phyloP scores from a whole-genome alignment of 2,329 filamentous ascomycete genomes.

The Mycogone perniciosa region DNA sequence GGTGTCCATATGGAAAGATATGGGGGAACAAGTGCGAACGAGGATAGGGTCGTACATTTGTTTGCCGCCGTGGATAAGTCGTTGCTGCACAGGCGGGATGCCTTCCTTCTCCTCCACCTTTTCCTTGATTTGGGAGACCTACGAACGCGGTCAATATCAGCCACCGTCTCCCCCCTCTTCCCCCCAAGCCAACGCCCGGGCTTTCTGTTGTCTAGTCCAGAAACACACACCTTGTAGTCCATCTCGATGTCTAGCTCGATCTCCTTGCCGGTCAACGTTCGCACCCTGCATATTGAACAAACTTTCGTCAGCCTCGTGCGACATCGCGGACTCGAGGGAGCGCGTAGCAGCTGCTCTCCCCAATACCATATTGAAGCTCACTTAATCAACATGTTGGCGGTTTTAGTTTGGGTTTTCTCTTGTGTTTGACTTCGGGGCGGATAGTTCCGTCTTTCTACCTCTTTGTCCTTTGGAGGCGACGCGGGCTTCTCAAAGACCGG shows the following conservation, averaged over 20 bases:
- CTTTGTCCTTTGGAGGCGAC: constrained; percentile 10
- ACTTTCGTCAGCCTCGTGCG: constrained; percentile 18
- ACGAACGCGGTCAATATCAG: constrained; percentile 1
- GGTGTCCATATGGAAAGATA: background rate
- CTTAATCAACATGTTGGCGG: constrained; percentile 45
- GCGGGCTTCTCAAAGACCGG: background rate
- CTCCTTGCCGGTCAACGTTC: constrained; percentile 96
- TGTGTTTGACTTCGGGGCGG: too few species aligned
- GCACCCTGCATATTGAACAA: constrained; percentile 57
- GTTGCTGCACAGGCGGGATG: constrained; percentile 93
- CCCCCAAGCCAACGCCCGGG: too few species aligned
- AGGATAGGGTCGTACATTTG: constrained; percentile 64
- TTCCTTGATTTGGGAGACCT: constrained; percentile 97
- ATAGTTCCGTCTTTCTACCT: background rate
- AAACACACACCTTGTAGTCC: constrained; percentile 68
- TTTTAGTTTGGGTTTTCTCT: background rate
- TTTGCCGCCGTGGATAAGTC: constrained; percentile 93
- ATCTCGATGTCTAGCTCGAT: constrained; percentile 97
- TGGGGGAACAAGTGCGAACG: background rate
- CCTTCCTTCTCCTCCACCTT: constrained; percentile 99
- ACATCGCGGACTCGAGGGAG: background rate
- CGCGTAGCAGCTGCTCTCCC: background rate
- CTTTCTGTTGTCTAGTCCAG: background rate
- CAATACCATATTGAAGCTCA: constrained; percentile 21
- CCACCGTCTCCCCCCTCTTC: background rate